Conservation (phyloP, 2,329 filamentous ascomycete genomes). For the Zymoseptoria crescenta region DNA sequence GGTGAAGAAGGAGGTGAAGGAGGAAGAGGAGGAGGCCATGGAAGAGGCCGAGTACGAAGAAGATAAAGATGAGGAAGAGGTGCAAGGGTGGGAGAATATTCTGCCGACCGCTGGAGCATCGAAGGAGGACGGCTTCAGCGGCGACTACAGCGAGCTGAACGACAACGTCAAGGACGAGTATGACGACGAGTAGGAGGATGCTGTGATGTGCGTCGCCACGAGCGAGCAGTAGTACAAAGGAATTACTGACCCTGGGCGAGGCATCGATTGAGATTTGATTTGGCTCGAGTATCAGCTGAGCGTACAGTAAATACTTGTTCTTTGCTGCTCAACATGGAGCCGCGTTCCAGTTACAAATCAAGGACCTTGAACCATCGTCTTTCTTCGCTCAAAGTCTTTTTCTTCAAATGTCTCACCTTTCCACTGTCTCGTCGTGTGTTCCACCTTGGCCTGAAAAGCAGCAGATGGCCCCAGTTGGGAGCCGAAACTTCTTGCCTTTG, state of each 20-base stretch:
- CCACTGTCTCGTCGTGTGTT: neutral
- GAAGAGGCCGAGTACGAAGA: neutral
- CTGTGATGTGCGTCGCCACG: too few relatives aligned
- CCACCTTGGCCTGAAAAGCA: neutral
- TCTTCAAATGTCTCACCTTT: neutral
- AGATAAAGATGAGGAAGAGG: neutral
- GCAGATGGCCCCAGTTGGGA: neutral
- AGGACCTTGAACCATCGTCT: neutral
- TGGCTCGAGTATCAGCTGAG: too few relatives aligned
- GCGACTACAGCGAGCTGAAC: neutral
- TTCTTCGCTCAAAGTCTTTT: neutral
- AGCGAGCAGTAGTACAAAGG: too few relatives aligned
- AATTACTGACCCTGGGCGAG: too few relatives aligned
- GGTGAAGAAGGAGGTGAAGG: neutral
- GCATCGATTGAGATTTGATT: too few relatives aligned
- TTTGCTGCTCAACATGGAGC: too few relatives aligned
- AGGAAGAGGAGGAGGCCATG: neutral
- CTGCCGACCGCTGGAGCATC: neutral
- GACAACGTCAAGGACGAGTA: neutral
- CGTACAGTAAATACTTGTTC: too few relatives aligned
- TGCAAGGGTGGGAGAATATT: neutral
- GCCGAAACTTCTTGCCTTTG: neutral
- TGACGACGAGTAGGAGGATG: neutral
- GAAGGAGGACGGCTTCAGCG: neutral
- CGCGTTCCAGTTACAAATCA: too few relatives aligned